A percentile compares a stretch with the other conserved stretches of the same genome.
phyloP scores from a whole-genome alignment of 2,329 filamentous ascomycete species.

The Colletotrichum scovillei region DNA sequence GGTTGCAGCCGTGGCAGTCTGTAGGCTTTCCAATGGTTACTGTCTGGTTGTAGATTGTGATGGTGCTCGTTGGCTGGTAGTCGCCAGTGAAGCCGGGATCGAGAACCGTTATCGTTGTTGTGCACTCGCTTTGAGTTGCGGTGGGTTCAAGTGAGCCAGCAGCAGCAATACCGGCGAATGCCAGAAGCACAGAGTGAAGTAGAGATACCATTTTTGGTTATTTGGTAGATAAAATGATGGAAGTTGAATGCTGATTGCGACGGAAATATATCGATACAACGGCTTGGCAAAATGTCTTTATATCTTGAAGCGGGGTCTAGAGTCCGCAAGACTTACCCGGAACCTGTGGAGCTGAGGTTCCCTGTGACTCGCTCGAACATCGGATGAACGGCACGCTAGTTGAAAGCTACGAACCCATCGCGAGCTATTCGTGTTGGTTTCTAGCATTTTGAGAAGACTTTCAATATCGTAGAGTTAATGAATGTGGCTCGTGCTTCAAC shows the following conservation, averaged over 20 bases:
- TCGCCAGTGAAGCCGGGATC: constrained; percentile 28
- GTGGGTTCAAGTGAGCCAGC: neutral
- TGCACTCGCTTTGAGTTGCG: neutral
- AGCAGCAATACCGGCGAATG: neutral
- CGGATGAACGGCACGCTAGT: constrained; percentile 15
- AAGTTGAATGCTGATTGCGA: neutral
- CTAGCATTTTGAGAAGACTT: neutral
- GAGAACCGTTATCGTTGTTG: neutral
- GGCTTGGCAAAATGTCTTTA: neutral
- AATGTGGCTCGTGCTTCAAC: neutral
- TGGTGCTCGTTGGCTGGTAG: neutral
- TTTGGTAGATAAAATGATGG: neutral
- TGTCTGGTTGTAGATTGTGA: constrained; percentile 20
- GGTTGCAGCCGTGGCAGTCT: constrained; percentile 21
- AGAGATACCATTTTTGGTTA: neutral
- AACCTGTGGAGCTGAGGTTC: neutral
- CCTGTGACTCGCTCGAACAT: neutral
- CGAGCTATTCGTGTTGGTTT: neutral
- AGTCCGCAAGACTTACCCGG: neutral
- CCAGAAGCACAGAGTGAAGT: neutral
- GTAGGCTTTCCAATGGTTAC: neutral
- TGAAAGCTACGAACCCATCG: neutral
- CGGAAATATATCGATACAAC: neutral
- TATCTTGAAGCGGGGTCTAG: neutral
- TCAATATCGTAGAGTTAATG: neutral